Evolutionary conservation across 345 rosid genomes (phyloP).

Genomic region (Sonneratia alba): DNA sequence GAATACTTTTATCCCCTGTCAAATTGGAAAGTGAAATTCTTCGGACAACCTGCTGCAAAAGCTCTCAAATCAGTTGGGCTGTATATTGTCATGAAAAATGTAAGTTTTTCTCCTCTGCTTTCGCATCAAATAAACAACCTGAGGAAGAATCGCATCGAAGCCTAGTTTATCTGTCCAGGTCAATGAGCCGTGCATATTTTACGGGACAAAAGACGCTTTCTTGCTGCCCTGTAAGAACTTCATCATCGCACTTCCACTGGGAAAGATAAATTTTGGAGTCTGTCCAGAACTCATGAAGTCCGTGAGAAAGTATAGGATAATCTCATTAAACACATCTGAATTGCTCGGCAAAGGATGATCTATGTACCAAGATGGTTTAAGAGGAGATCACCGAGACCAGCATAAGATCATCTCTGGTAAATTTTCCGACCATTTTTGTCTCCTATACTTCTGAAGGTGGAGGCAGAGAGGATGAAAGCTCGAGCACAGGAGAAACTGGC

Average conservation of each 20-base stretch:
- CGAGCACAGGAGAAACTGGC: slow-evolving; percentile 65
- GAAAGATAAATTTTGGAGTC: no score
- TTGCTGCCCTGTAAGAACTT: not conserved
- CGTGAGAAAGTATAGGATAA: no score
- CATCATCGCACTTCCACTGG: no score
- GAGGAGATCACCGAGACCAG: not conserved
- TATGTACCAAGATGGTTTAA: not conserved
- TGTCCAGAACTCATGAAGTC: no score
- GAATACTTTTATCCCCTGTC: not conserved
- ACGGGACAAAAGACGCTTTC: not conserved
- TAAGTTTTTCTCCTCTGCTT: no score
- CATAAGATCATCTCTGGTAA: not conserved
- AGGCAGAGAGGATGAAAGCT: slow-evolving; percentile 78
- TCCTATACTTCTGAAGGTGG: slow-evolving; percentile 30
- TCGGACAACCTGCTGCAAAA: not conserved
- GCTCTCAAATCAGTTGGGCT: not conserved
- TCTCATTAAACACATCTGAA: not conserved
- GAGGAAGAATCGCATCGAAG: not conserved
- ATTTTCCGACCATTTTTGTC: not conserved
- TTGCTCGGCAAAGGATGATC: no score
- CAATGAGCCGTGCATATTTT: not conserved
- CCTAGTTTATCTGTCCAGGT: not conserved
- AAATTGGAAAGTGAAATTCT: no score
- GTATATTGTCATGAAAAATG: not conserved
- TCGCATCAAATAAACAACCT: no score